Evolutionary conservation across 495 filamentous ascomycete species (phyloP).

Genomic region (Neurospora sp.): DNA sequence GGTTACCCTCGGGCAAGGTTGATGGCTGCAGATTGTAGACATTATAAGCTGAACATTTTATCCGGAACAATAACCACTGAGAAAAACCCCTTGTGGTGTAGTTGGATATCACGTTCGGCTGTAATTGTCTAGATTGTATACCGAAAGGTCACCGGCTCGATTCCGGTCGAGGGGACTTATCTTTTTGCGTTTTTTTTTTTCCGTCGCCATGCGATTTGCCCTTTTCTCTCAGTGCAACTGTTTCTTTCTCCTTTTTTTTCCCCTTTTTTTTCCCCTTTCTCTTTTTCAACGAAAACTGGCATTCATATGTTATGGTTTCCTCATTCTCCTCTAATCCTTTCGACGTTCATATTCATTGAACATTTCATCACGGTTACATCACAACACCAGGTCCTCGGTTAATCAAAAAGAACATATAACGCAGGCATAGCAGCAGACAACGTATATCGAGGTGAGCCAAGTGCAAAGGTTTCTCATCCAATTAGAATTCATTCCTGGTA

Average conservation of each 20-base stretch:
- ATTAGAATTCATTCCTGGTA: neutral
- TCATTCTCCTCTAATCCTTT: neutral
- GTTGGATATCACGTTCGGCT: neutral
- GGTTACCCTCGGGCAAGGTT: no score
- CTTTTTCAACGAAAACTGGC: neutral
- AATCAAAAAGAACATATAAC: neutral
- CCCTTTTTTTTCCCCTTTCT: neutral
- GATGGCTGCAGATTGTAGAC: neutral
- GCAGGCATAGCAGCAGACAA: neutral
- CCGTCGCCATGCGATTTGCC: neutral
- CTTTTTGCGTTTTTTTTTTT: neutral
- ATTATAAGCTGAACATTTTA: neutral
- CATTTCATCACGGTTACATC: neutral
- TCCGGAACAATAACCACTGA: neutral
- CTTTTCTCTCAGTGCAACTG: neutral
- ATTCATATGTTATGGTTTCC: neutral
- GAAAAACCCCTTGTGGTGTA: neutral
- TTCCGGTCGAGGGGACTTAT: neutral
- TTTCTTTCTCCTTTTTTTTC: neutral
- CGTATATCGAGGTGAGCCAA: neutral
- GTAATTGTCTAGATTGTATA: neutral
- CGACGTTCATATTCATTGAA: neutral
- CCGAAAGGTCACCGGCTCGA: neutral
- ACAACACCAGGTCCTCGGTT: neutral
- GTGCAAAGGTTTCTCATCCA: neutral